phyloP scores from a whole-genome alignment of 148 eudicot species.

The Drosera capensis region DNA sequence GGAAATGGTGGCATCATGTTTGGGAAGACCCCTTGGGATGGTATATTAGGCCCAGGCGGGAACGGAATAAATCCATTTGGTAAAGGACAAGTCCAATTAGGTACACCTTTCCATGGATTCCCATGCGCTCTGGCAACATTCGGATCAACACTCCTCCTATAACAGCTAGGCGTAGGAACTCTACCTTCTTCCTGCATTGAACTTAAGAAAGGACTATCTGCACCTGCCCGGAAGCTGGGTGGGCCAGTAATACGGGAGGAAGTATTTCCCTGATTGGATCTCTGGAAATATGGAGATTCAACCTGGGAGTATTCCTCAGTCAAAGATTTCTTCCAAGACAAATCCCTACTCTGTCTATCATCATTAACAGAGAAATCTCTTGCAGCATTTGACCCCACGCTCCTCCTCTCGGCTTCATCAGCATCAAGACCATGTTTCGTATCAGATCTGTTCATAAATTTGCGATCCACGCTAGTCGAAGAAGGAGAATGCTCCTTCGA shows the following conservation, averaged over 20 bases:
- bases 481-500: slow-evolving; percentile 62
- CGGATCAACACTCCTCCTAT: slow-evolving; percentile 59
- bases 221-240: slow-evolving; percentile 48
- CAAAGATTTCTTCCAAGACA: slow-evolving; percentile 25
- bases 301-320: slow-evolving; percentile 43
- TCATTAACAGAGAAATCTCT: slow-evolving; percentile 45
- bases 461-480: slow-evolving; percentile 48
- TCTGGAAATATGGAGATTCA: slow-evolving; percentile 62
- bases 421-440: slow-evolving; percentile 53
- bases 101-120: slow-evolving; percentile 67
- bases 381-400: slow-evolving; percentile 47
- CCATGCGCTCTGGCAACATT: slow-evolving; percentile 65
- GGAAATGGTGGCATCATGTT: slow-evolving; percentile 63
- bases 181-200: slow-evolving; percentile 52
- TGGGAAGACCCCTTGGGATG: slow-evolving; percentile 68
- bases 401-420: slow-evolving; percentile 62
- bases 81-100: slow-evolving; percentile 75
- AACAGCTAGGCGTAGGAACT: slow-evolving; percentile 37
- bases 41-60: slow-evolving; percentile 53
- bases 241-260: slow-evolving; percentile 48
- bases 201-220: slow-evolving; percentile 35
- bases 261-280: slow-evolving; percentile 37
- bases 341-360: slow-evolving; percentile 49
- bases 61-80: slow-evolving; percentile 74
- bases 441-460: slow-evolving; percentile 41